These are phyloP conservation scores for Gracilaria gracilis DNA, from an alignment of 23 red algal species.

Conservation along the genomic window DNA sequence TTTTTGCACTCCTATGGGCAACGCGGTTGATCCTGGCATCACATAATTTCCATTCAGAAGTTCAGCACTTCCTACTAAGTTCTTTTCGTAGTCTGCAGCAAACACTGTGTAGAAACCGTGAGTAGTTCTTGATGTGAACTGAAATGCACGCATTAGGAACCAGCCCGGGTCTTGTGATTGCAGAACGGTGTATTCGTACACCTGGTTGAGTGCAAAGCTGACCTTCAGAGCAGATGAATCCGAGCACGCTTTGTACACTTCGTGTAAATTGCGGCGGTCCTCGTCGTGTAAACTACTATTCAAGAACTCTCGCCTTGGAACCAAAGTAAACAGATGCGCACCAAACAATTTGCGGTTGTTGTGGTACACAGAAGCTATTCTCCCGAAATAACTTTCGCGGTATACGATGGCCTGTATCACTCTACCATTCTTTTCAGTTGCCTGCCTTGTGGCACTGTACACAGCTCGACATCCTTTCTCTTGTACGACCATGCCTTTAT, in stretches of 20 bases:
- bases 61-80: neutral
- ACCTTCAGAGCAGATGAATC: neutral
- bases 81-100: neutral
- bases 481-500: too few species aligned
- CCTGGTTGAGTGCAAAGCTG: neutral
- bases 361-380: neutral
- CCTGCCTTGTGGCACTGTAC: neutral
- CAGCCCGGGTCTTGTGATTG: slow-evolving; percentile 47
- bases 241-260: neutral
- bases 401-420: neutral
- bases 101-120: neutral
- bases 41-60: neutral
- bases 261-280: neutral
- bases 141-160: slow-evolving; percentile 29
- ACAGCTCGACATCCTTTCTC: slow-evolving; percentile 7
- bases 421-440: neutral
- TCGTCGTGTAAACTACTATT: neutral
- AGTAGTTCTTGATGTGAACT: slow-evolving; percentile 21
- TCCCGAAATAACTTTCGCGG: slow-evolving; percentile 1
- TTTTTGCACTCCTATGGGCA: neutral
- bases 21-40: too few species aligned
- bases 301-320: too few species aligned
- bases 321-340: neutral
- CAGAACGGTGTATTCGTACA: neutral
- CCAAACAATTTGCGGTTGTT: neutral